These are phyloP conservation scores for Calonectria naviculata DNA, from an alignment of 2,329 filamentous ascomycete genomes.

Conservation along the genomic window DNA sequence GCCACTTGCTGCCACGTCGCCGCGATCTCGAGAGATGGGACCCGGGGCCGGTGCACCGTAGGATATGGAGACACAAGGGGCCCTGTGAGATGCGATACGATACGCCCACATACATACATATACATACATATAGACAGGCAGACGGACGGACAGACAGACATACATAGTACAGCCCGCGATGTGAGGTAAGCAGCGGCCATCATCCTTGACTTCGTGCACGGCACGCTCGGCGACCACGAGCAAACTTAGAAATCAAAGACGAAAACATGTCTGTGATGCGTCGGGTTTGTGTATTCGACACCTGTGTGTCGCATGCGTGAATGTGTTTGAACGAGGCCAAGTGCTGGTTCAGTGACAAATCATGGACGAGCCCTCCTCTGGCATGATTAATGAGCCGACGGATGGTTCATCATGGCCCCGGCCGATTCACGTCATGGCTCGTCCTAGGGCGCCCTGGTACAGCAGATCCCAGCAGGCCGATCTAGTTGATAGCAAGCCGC, in stretches of 20 bases:
- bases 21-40: conserved; percentile 14
- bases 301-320: not conserved
- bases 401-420: not conserved
- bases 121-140: not conserved
- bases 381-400: not conserved
- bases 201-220: conserved; percentile 4
- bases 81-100: conserved; percentile 10
- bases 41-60: conserved; percentile 18
- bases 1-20: conserved; percentile 21
- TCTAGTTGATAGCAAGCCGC: conserved; percentile 15
- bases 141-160: no score
- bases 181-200: conserved; percentile 18
- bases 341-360: not conserved
- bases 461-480: conserved; percentile 24
- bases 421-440: conserved; percentile 29
- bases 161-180: not conserved
- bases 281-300: not conserved
- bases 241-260: not conserved
- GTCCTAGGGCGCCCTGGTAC: conserved; percentile 20
- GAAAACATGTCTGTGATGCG: conserved; percentile 5
- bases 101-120: not conserved
- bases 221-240: conserved; percentile 16
- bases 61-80: conserved; percentile 5
- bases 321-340: not conserved
- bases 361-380: not conserved